Base-by-base conservation (phyloP, 2,329 filamentous ascomycete genomes). In the Herpotrichia juniperi region DNA sequence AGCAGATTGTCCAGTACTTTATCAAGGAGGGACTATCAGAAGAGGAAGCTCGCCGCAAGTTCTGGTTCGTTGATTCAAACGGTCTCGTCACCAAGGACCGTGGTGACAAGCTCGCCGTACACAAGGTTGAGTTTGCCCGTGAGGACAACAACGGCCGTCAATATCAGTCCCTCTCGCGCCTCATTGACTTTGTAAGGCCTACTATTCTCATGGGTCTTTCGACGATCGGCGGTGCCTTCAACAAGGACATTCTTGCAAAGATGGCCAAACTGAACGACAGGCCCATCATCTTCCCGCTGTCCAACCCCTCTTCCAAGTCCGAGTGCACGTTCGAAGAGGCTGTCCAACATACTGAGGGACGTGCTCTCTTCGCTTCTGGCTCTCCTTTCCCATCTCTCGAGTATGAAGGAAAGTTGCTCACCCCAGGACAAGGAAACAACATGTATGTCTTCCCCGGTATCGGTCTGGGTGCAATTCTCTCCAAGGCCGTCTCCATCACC, bases 311-410 rank as follows among this genome's bases (percentile, higher is more conserved):
- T 46, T 93, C 89, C 78, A 97, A 97, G 81, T 96, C 93, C 8
- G 94, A 99, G 79, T 97, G 94, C 80, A 96, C 91, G 14, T 97
- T 96, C 68, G 93, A 97, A 81, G 90, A 94, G 71, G 94, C 94
- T 14, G 84, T 97, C 68, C 84, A 87, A 67, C 87, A 93, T 87
- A 97, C 93, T 10, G 89, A 97, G 53, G 93, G 93, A 56, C 90
- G 87, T 49, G 92, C 87, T 66, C 86, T 99, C 72, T 99, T 99
- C 70, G 94, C 94, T 45, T 97, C 92, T 5, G 94, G 94, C 58
- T 96, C 92, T 43, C 94, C 94, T 12, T 97, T 97, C 84, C 83
- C 86, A 21, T 82, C 87, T 2, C 83, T 90, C 69, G 69, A 75
- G 53, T 68, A 63, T 50, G 64, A 75, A 26, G 80, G 79, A 55